Base-by-base conservation (phyloP, 2,329 filamentous ascomycete species). In the Onygenales sp. region DNA sequence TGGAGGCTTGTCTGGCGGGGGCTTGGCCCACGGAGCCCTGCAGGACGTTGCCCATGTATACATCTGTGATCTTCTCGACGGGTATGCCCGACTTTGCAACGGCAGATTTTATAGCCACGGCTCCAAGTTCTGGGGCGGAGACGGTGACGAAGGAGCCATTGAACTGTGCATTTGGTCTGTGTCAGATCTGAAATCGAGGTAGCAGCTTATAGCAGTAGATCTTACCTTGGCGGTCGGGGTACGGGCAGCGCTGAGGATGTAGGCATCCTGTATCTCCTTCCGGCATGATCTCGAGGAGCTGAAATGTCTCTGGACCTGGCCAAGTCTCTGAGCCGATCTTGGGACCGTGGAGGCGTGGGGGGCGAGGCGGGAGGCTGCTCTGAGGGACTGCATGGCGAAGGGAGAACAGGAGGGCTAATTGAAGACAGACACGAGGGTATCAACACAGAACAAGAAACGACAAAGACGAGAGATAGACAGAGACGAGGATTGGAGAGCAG, bases 31-130 rank as follows among this genome's bases (percentile, higher is more conserved):
- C 80, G 14, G 81, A 81, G 44, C 80, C 92, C 69, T 90, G 85
- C 42, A 97, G 79, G 8, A 97, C 93, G 65, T 96, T 95, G 67
- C 93, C 93, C 88, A 97, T 95, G 76, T 97, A 97, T 13, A 97
- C 89, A 71, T 95, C 87, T 58, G 85, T 87, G 64, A 97, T 88
- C 67, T 86, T 87, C 36, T 85, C 83, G 51, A 83, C 70, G 1
- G 93, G 91, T 6, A 97, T 80, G 59, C 83, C 85, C 51, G 91
- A 94, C 71, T 93, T 95, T 61, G 85, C 81, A 52, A 98, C 72
- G 32, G 93, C 93, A 46, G 89, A 86, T 71, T 91, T 93, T 75
- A 98, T 97, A 54, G 91, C 93, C 13, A 85, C 84, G 33, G 92
- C 89, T 60, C 88, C 93, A 46, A 98, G 86, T 65, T 87, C 80